phyloP scores from a whole-genome alignment of 2,329 filamentous ascomycete species.

The Fusarium brevicatenulatum region DNA sequence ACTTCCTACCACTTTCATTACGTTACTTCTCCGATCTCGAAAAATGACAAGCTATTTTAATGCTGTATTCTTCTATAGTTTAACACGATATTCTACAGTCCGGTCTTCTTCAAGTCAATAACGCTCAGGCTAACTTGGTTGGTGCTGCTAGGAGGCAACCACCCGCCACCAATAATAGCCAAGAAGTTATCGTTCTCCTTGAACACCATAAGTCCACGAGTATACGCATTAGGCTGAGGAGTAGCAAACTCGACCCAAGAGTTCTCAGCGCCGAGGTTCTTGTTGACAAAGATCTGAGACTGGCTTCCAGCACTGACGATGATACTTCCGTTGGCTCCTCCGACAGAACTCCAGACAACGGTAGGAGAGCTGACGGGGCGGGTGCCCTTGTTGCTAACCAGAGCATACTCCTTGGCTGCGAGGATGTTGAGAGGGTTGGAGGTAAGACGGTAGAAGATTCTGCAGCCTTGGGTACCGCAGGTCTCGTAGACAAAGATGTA shows the following conservation, averaged over 20 bases:
- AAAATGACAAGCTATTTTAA: too few species aligned
- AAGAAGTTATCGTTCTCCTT: conserved; percentile 48
- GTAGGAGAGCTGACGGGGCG: conserved; percentile 55
- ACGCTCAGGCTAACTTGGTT: conserved; percentile 56
- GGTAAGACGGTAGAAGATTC: conserved; percentile 57
- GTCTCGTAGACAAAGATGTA: conserved; percentile 72
- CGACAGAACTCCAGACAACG: conserved; percentile 55
- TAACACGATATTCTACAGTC: neutral
- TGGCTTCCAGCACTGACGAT: conserved; percentile 53
- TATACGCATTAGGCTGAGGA: conserved; percentile 52
- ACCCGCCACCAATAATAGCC: conserved; percentile 57
- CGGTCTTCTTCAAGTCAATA: conserved; percentile 36
- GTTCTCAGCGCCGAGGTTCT: conserved; percentile 49
- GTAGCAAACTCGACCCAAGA: conserved; percentile 51
- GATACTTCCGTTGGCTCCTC: conserved; percentile 57
- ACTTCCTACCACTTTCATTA: neutral
- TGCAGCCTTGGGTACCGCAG: conserved; percentile 56
- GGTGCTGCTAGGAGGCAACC: conserved; percentile 57
- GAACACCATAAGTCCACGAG: conserved; percentile 50
- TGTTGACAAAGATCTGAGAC: conserved; percentile 55
- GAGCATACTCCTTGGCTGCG: conserved; percentile 43
- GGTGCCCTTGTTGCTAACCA: conserved; percentile 48
- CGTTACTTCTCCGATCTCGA: too few species aligned
- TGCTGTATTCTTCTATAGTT: neutral
- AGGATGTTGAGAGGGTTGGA: conserved; percentile 51